Evolutionary conservation across 495 filamentous ascomycete genomes (phyloP), one percentile per base, ranked within the genome.

Genomic region (Barbatosphaeria neglecta): DNA sequence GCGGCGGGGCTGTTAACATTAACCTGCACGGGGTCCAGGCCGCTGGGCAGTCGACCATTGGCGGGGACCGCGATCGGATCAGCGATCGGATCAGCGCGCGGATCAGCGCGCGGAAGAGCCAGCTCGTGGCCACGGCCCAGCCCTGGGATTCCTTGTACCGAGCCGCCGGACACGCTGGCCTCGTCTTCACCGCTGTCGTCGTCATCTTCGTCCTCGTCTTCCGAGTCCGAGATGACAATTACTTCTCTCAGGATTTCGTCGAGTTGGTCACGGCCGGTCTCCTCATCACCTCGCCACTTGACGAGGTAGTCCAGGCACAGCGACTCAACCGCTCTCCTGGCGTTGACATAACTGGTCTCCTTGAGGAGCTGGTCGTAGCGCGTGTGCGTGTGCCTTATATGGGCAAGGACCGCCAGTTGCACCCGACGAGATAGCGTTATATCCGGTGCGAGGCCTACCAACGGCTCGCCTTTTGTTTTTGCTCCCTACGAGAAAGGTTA

Each of bases 221-320:
- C 85, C 40, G 86, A 83, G 59, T 88, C 84, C 27, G 85, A 83
- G 46, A 94, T 84, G 52, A 89, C 76, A 49, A 92, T 82, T 24
- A 89, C 77, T 59, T 90, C 86, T 27, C 82, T 76, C 45, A 92
- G 79, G 46, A 86, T 82, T 57, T 92, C 84, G 52, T 89, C 83
- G 8, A 89, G 71, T 51, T 84, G 80, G 44, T 80, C 77, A 49
- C 78, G 78, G 38, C 83, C 83, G 31, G 78, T 83, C 54, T 89
- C 83, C 57, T 87, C 84, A 53, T 90, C 86, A 41, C 86, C 87
- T 58, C 87, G 81, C 90, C 90, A 95, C 70, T 86, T 81, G 55
- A 86, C 76, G 45, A 95, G 68, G 55, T 82, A 75, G 45, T 82
- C 76, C 23, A 90, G 66, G 42, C 81, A 87, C 13, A 78, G 63